Conservation (phyloP, 371 early-diverging fungal genomes). For the Parasitella parasitica region DNA sequence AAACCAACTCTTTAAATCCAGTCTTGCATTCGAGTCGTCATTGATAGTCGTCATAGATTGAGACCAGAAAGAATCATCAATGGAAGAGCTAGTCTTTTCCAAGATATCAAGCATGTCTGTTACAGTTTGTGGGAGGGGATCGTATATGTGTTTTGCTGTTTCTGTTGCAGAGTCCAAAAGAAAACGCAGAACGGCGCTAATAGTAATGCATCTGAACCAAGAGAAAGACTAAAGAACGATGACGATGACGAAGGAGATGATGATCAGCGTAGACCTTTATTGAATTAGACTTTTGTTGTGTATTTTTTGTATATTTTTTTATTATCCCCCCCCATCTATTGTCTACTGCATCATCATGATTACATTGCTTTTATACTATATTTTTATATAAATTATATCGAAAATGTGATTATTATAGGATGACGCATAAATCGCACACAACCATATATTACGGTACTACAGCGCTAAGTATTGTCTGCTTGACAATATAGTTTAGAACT, state of each 20-base stretch:
- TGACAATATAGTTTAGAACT: no score
- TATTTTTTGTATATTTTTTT: background rate
- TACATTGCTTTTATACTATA: background rate
- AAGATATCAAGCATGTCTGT: conserved; percentile 17
- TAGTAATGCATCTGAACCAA: background rate
- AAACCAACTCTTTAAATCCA: conserved; percentile 2
- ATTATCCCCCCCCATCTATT: background rate
- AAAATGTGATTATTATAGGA: no score
- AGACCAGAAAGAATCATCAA: conserved; percentile 56
- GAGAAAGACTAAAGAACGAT: background rate
- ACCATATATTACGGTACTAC: no score
- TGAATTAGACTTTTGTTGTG: background rate
- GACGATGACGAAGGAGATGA: background rate
- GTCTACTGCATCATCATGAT: background rate
- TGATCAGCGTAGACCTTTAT: conserved; percentile 4
- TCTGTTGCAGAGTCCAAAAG: background rate
- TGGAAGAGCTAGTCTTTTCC: conserved; percentile 20
- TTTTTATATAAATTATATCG: background rate
- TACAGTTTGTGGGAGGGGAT: background rate
- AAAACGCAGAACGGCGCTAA: background rate
- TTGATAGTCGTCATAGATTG: conserved; percentile 58
- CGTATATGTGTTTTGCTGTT: background rate
- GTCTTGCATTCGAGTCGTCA: conserved; percentile 57
- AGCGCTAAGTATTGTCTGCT: no score
- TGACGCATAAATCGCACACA: no score